Evolutionary conservation across 257 asterid species (phyloP), one percentile per base, ranked within the genome.

Genomic region (Fraxinus quadrangulata): DNA sequence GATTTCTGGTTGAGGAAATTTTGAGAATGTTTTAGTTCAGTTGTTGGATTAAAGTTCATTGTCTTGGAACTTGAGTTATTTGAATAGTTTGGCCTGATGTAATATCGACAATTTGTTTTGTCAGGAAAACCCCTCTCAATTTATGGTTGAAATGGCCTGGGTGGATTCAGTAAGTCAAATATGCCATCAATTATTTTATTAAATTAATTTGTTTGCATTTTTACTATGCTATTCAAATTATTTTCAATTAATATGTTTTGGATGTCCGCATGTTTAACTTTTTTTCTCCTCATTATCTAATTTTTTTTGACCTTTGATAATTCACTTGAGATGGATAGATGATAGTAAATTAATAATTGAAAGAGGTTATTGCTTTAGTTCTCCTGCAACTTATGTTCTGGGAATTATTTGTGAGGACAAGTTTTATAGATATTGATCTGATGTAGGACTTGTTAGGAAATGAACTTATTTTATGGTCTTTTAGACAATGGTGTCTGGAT

Each of bases 121-220:
- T 70, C 95, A 96, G 99, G 97, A 93, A 79, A 92, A 92, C 21
- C 96, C 98, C 6, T 89, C 97, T 2, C 84, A 88, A 6, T 96
- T 85, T 84, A 86, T 90, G 96, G 98, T 87, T 49, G 97, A 92
- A 84, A 92, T 94, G 97, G 97, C 90, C 72, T 79, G 87, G 90
- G 83, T 91, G 51, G 91, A 85, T 77, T 82, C 92, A 33, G 99
- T 94, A 86, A 92, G 99, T 89, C 77, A 14, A 33, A 71, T 67
- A 59, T 75, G 49, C 77, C 13, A 65, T 77, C 21, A 6, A 19
- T 77, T 9, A 42, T 56, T 79, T 76, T 51, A 63, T 42, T 72
- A 17, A 16, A 4, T 74, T 49, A 47, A 24, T 45, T 72, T 33
- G 37, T 67, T 83, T 70, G 16, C 39, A 28, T 33, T 78, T 31